Conservation (phyloP, 768 basidiomycete genomes). For the Coprinopsis sp. region DNA sequence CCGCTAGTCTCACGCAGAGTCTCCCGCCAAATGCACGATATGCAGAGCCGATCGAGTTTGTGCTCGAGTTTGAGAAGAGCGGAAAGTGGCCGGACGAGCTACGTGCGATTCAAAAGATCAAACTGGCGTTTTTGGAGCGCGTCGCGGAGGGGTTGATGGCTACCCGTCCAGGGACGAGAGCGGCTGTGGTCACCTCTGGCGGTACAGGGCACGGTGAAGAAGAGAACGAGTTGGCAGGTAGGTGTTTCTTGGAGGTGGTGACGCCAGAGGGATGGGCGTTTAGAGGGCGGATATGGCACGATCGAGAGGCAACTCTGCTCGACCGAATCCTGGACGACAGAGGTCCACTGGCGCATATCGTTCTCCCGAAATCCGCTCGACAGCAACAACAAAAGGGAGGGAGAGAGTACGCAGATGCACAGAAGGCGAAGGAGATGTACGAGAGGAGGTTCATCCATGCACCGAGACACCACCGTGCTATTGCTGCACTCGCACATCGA, state of each 20-base stretch:
- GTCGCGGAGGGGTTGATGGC: conserved; percentile 64
- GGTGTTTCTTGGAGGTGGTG: conserved; percentile 68
- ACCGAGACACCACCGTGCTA: conserved; percentile 81
- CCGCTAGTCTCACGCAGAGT: conserved; percentile 43
- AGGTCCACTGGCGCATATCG: conserved; percentile 33
- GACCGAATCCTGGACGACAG: conserved; percentile 54
- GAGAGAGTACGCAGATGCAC: conserved; percentile 50
- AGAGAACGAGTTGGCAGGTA: conserved; percentile 58
- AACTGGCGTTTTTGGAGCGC: conserved; percentile 86
- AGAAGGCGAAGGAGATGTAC: conserved; percentile 56
- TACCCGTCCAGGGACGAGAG: conserved; percentile 45
- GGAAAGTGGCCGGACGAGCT: conserved; percentile 95
- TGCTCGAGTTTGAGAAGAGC: conserved; percentile 90
- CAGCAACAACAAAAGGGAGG: conserved; percentile 36
- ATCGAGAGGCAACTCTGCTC: conserved; percentile 76
- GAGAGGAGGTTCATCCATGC: conserved; percentile 69
- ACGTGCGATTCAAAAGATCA: conserved; percentile 87
- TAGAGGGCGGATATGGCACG: conserved; percentile 77
- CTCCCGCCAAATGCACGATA: conserved; percentile 62
- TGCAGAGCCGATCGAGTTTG: conserved; percentile 62
- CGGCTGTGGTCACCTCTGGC: conserved; percentile 56
- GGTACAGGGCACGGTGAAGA: conserved; percentile 38
- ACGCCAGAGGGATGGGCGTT: conserved; percentile 87
- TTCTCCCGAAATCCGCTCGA: conserved; percentile 24
- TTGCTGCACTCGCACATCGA: conserved; percentile 75